Conservation (phyloP, 306 rosid species). For the Gastrolobium bilobum region DNA sequence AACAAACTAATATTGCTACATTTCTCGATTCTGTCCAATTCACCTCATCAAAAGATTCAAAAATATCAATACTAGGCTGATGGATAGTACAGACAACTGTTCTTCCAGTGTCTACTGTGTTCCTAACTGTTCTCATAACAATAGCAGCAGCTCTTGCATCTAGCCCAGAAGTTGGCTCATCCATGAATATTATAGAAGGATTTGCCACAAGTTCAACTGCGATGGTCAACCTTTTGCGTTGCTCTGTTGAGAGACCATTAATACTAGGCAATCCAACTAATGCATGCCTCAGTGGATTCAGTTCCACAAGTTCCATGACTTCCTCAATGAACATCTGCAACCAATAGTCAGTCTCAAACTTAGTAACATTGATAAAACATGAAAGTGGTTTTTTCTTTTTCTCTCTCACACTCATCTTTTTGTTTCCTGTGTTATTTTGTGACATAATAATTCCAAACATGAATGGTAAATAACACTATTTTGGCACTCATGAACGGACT, state of each 20-base stretch:
- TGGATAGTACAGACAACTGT: slow-evolving; percentile 79
- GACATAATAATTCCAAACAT: slow-evolving; percentile 4
- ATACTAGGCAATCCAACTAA: slow-evolving; percentile 71
- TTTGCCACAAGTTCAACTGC: slow-evolving; percentile 77
- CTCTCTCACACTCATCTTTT: neutral
- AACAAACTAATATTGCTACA: neutral
- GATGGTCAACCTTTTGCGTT: slow-evolving; percentile 71
- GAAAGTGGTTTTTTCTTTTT: slow-evolving; percentile 6
- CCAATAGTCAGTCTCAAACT: slow-evolving; percentile 19
- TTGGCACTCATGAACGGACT: neutral
- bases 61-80: slow-evolving; percentile 77
- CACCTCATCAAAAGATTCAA: slow-evolving; percentile 79
- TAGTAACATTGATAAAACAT: slow-evolving; percentile 2
- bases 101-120: slow-evolving; percentile 77
- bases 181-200: slow-evolving; percentile 79
- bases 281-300: slow-evolving; percentile 61
- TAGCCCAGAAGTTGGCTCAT: slow-evolving; percentile 77
- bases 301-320: slow-evolving; percentile 75
- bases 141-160: slow-evolving; percentile 80
- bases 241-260: slow-evolving; percentile 72
- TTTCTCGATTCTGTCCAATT: neutral
- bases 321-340: slow-evolving; percentile 71
- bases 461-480: neutral
- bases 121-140: slow-evolving; percentile 75
- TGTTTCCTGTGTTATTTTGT: neutral